Percentiles rank a stretch among this genome's conserved stretches.
Conservation (phyloP, 192 early-diverging fungal genomes). For the Piromyces finnis region DNA sequence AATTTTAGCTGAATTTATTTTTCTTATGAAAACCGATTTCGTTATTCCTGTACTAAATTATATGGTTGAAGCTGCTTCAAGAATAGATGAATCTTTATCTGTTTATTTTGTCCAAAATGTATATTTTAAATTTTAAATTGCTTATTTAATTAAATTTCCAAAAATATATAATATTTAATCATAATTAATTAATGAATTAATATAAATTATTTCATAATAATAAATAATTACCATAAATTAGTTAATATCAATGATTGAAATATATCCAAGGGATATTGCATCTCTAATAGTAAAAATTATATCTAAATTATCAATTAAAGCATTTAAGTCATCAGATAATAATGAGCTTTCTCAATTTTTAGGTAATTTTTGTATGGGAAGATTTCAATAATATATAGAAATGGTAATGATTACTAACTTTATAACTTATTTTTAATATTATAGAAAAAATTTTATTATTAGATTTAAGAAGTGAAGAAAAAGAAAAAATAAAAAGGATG, state of each 20-base stretch:
- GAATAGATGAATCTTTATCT: background rate
- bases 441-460: background rate
- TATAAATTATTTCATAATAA: no score
- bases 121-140: no score
- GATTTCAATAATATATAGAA: no score
- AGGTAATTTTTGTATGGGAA: background rate
- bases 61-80: background rate
- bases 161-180: no score
- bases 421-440: no score
- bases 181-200: no score
- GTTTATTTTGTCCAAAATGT: background rate
- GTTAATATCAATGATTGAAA: background rate
- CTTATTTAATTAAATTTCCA: no score
- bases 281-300: background rate
- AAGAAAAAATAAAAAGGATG: background rate
- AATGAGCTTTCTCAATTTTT: background rate
- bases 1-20: background rate
- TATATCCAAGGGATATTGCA: background rate
- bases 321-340: background rate
- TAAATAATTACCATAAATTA: no score
- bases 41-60: background rate
- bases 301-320: background rate
- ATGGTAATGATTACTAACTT: no score
- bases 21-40: background rate
- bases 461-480: background rate